Evolutionary conservation across 441 rosid species (phyloP), one percentile per base, ranked within the genome.

Genomic region (Daphne laureola): DNA sequence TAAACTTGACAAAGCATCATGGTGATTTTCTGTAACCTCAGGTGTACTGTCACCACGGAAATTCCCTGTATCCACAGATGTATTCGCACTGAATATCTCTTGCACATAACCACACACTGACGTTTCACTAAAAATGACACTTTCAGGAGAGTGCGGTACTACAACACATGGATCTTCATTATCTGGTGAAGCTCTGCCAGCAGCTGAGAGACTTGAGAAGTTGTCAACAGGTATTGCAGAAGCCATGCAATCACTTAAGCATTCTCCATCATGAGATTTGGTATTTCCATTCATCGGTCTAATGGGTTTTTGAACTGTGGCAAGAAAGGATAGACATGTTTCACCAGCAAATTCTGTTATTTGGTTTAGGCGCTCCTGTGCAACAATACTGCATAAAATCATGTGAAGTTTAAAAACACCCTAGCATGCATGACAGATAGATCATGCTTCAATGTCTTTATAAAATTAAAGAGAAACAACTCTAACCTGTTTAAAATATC

Each of bases 351-450:
- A 83, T 53, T 82, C 82, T 18, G 96, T 89, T 66, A 90, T 83
- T 66, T 97, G 72, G 64, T 83, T 83, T 69, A 93, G 76, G 51
- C 98, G 97, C 80, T 93, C 98, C 73, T 93, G 98, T 51, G 98
- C 86, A 60, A 90, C 78, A 66, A 93, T 85, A 62, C 98, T 93
- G 90, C 89, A 84, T 64, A 59, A 69, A 70, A 52, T 36, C 43
- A 40, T 46, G 51, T 51, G 2, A 47, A 41, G 66, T 38, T 61
- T 21, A 21, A 21, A 21, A 21, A 21, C 25, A 21, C 63, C 57
- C 18, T 26, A 27, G 45, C 14, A 61, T 53, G 45, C 14, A 61
- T 53, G 14, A 21, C 25, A 21, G 25, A 21, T 4, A 21, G 25
- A 21, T 21, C 25, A 21, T 21, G 23, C 4, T 17, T 45, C 21